Evolutionary conservation across 805 yeast genomes (phyloP).

Genomic region (Diddensiella caesifluorescens): DNA sequence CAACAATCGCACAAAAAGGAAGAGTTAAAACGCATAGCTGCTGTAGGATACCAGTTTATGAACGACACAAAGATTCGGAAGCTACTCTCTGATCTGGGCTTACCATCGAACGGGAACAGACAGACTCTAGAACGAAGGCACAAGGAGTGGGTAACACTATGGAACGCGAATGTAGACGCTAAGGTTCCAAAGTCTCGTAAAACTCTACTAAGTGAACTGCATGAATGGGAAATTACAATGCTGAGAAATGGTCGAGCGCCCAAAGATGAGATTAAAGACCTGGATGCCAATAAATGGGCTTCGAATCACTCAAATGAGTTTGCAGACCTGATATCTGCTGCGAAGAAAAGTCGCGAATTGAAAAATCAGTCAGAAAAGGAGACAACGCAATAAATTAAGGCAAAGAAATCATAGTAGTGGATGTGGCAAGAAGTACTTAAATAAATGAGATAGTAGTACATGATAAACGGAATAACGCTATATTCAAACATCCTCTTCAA

Average conservation of each 20-base stretch:
- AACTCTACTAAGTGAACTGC: conserved; percentile 50
- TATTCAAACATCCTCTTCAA: no score
- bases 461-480: no score
- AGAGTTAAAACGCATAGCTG: neutral
- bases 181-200: conserved; percentile 54
- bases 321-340: conserved; percentile 23
- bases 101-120: conserved; percentile 61
- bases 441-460: no score
- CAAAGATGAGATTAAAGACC: conserved; percentile 14
- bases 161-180: conserved; percentile 79
- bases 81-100: conserved; percentile 47
- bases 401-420: no score
- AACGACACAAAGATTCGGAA: conserved; percentile 56
- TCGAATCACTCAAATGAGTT: conserved; percentile 22
- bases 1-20: conserved; percentile 12
- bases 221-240: conserved; percentile 56
- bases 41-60: conserved; percentile 54
- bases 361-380: no score
- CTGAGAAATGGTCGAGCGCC: conserved; percentile 4
- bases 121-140: conserved; percentile 62
- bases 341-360: no score
- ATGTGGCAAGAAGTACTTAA: no score
- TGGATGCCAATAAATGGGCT: conserved; percentile 25
- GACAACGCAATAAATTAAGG: no score
- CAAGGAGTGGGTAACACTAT: conserved; percentile 67